A percentile compares a stretch with the other conserved stretches of the same genome.
phyloP scores from a whole-genome alignment of 2,329 filamentous ascomycete genomes.

The Thermomyces lanuginosus region DNA sequence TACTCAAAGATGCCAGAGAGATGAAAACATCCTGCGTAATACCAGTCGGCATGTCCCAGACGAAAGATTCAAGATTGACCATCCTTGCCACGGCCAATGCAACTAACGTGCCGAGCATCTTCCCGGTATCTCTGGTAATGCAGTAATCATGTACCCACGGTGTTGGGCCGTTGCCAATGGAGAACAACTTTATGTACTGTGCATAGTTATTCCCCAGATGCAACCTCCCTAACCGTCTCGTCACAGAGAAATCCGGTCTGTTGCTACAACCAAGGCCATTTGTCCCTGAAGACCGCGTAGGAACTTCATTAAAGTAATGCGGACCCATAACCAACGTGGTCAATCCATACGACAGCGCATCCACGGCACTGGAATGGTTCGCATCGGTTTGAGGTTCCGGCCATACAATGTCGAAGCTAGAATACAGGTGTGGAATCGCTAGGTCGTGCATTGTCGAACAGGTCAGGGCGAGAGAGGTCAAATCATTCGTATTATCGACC shows the following conservation, averaged over 20 bases:
- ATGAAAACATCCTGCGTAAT: conserved; percentile 69
- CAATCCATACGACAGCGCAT: conserved; percentile 68
- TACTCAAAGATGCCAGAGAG: conserved; percentile 53
- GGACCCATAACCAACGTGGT: conserved; percentile 62
- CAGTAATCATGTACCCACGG: conserved; percentile 71
- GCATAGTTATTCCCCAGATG: conserved; percentile 59
- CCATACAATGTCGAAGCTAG: conserved; percentile 78
- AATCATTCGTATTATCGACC: conserved; percentile 67
- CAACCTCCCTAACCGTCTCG: conserved; percentile 8
- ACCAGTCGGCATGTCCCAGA: conserved; percentile 82
- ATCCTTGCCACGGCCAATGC: conserved; percentile 66
- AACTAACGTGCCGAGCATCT: conserved; percentile 74
- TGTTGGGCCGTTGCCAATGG: conserved; percentile 61
- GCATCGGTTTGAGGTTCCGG: conserved; percentile 51
- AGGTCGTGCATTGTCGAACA: conserved; percentile 63
- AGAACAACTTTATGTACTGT: conserved; percentile 65
- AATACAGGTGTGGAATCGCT: conserved; percentile 64
- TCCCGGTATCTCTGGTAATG: conserved; percentile 67
- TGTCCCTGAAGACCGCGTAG: conserved; percentile 19
- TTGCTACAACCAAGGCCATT: conserved; percentile 9
- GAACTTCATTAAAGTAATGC: conserved; percentile 40
- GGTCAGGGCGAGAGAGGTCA: conserved; percentile 60
- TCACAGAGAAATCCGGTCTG: conserved; percentile 1
- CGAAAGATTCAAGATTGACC: conserved; percentile 64
- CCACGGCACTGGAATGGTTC: conserved; percentile 55